Percentiles rank a stretch among this genome's conserved stretches.
These are phyloP conservation scores for Thamnidium elegans DNA, from an alignment of 192 early-diverging fungal species.

Conservation along the genomic window DNA sequence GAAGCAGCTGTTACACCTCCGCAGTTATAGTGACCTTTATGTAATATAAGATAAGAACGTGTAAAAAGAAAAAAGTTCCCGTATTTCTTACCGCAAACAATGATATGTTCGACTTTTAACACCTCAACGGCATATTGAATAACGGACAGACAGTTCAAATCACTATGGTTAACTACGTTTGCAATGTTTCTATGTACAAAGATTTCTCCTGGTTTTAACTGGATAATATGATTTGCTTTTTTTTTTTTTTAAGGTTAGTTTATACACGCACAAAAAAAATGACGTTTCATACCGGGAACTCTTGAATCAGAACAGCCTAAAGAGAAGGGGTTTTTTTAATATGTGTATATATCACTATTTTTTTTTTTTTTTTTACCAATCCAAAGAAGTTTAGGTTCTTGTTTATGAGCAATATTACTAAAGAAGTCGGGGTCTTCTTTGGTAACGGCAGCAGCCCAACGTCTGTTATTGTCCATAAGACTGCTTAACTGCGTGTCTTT, in stretches of 20 bases:
- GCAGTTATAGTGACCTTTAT: constrained; percentile 62
- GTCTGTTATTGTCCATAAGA: constrained; percentile 55
- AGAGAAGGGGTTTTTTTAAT: neutral
- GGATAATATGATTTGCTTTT: constrained; percentile 66
- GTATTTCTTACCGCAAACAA: constrained; percentile 75
- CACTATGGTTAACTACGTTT: constrained; percentile 81
- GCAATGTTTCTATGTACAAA: constrained; percentile 99
- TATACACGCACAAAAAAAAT: too few species aligned
- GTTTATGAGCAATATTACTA: constrained; percentile 63
- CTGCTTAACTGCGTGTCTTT: constrained; percentile 21
- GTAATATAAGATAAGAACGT: neutral
- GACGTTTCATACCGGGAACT: constrained; percentile 48
- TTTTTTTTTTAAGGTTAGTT: too few species aligned
- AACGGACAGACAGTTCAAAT: constrained; percentile 80
- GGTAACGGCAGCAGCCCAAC: constrained; percentile 58
- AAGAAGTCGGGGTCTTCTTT: constrained; percentile 70
- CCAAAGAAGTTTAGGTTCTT: constrained; percentile 86
- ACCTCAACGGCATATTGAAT: constrained; percentile 92
- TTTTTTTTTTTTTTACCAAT: too few species aligned
- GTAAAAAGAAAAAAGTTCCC: neutral
- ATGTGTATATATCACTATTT: too few species aligned
- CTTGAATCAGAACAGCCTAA: constrained; percentile 93
- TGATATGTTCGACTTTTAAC: constrained; percentile 89
- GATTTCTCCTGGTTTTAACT: constrained; percentile 74
- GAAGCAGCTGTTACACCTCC: constrained; percentile 68